Evolutionary conservation across 176 grass and related monocot species (phyloP).

Genomic region (Juncus effusus): DNA sequence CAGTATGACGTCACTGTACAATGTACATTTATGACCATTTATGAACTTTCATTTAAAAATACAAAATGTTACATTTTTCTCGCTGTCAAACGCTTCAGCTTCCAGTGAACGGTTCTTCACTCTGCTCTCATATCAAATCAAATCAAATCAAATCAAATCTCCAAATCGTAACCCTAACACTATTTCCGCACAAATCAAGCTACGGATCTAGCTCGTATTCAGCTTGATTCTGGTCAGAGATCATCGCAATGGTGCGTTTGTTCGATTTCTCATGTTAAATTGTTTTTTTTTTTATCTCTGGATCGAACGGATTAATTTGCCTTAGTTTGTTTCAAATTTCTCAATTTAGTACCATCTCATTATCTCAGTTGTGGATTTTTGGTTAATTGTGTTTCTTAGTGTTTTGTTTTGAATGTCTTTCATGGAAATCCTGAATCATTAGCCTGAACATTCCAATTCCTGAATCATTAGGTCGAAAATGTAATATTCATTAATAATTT

Average conservation of each 20-base stretch:
- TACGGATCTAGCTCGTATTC: background rate
- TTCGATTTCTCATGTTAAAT: slow-evolving; percentile 3
- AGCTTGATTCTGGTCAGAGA: background rate
- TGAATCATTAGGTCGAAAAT: too few species aligned
- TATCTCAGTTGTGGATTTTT: too few species aligned
- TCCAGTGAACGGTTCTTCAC: background rate
- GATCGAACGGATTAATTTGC: background rate
- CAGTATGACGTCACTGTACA: too few species aligned
- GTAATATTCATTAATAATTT: too few species aligned
- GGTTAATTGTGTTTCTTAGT: too few species aligned
- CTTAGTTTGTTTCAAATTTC: background rate
- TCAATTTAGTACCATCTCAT: background rate
- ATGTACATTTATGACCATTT: too few species aligned
- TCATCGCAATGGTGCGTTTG: slow-evolving; percentile 10
- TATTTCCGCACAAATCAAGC: slow-evolving; percentile 4
- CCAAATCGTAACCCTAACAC: background rate
- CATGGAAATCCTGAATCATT: too few species aligned
- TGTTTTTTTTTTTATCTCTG: background rate
- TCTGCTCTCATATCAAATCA: too few species aligned
- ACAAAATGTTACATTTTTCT: too few species aligned
- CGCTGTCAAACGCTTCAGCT: background rate
- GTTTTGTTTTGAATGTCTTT: too few species aligned
- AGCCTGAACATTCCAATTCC: too few species aligned
- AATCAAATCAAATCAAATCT: background rate
- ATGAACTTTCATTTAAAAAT: too few species aligned